A percentile compares a stretch with the other conserved stretches of the same genome.
phyloP scores from a whole-genome alignment of 805 yeast genomes.

The Sugiyamaella chiloensis region DNA sequence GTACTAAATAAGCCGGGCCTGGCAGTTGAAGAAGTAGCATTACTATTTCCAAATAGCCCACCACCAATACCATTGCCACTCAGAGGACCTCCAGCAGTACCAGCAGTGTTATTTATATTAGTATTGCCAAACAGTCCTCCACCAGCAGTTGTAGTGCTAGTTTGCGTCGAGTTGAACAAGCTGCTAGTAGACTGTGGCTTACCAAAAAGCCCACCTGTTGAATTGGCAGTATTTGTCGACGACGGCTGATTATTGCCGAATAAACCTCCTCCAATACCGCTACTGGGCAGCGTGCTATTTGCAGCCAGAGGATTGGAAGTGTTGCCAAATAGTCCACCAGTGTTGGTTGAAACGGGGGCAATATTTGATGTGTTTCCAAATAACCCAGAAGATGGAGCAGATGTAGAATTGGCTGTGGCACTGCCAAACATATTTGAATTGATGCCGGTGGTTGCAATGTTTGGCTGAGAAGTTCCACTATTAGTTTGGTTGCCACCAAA shows the following conservation, averaged over 20 bases:
- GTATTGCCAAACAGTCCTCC: too few species aligned
- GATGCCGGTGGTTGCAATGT: neutral
- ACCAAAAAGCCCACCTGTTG: conserved; percentile 8
- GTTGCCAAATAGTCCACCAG: neutral
- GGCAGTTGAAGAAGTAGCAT: conserved; percentile 1
- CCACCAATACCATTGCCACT: too few species aligned
- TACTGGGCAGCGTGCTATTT: too few species aligned
- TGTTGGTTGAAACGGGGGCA: too few species aligned
- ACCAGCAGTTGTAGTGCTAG: too few species aligned
- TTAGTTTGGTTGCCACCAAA: conserved; percentile 6
- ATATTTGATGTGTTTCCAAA: neutral
- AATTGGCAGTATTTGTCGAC: too few species aligned
- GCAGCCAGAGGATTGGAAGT: neutral
- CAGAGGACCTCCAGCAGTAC: too few species aligned
- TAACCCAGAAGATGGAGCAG: neutral
- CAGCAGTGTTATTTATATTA: too few species aligned
- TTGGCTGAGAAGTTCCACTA: neutral
- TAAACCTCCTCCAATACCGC: too few species aligned
- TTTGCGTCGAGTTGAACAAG: too few species aligned
- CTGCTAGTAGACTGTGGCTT: too few species aligned
- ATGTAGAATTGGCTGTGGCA: neutral
- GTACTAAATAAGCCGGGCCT: neutral
- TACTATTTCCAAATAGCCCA: conserved; percentile 18
- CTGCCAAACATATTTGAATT: neutral
- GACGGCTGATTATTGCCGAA: too few species aligned